Percentiles rank a stretch among this genome's conserved stretches.
phyloP scores from a whole-genome alignment of 257 asterid genomes.

The Solanum sejunctum region DNA sequence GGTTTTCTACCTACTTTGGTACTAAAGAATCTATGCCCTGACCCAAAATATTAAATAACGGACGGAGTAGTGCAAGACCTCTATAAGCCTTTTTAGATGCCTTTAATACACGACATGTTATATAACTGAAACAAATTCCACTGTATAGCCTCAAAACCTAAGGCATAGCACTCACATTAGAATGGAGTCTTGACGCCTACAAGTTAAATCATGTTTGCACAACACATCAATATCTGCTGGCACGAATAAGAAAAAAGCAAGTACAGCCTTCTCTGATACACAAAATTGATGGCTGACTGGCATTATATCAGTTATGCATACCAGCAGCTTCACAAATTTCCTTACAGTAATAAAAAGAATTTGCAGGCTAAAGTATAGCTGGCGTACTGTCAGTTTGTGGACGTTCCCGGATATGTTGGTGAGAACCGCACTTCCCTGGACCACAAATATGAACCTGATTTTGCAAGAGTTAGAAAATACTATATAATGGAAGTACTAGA shows the following conservation, averaged over 20 bases:
- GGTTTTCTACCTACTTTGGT: background rate
- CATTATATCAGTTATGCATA: background rate
- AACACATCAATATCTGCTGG: background rate
- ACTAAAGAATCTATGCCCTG: background rate
- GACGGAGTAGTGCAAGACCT: background rate
- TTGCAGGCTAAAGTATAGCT: background rate
- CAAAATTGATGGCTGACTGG: background rate
- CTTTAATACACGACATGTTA: background rate
- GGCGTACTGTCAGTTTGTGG: constrained; percentile 47
- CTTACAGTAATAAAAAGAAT: background rate
- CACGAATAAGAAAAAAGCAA: background rate
- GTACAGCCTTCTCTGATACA: background rate
- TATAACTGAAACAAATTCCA: background rate
- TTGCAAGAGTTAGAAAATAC: background rate
- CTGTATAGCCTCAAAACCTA: background rate
- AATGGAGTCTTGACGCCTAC: background rate
- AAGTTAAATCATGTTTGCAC: background rate
- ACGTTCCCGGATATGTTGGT: constrained; percentile 24
- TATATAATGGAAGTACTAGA: background rate
- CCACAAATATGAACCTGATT: constrained; percentile 65
- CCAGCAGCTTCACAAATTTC: background rate
- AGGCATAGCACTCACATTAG: background rate
- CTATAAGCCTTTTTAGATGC: background rate
- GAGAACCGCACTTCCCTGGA: constrained; percentile 57
- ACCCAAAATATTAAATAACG: background rate